Conservation (phyloP, 176 grass and related monocot species). For the Oryza meridionalis region DNA sequence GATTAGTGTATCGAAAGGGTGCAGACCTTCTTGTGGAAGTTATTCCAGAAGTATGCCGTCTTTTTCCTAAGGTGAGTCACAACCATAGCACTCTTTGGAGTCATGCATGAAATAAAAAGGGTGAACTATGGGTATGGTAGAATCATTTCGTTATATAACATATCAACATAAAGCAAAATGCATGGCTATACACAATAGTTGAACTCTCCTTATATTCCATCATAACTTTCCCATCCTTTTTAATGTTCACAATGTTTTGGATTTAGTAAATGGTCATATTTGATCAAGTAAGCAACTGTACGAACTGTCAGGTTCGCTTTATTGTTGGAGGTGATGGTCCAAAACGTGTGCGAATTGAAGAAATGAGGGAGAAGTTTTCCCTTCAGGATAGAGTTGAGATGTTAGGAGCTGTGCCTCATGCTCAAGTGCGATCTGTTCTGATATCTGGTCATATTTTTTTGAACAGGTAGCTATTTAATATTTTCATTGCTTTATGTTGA, state of each 20-base stretch:
- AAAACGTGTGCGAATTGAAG: conserved; percentile 90
- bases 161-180: background rate
- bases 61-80: conserved; percentile 84
- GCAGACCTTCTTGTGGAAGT: conserved; percentile 96
- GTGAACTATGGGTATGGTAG: background rate
- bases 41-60: conserved; percentile 89
- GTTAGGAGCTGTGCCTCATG: conserved; percentile 95
- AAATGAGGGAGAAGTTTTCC: conserved; percentile 97
- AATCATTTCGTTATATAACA: conserved; percentile 7
- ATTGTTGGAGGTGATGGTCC: conserved; percentile 96
- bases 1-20: conserved; percentile 93
- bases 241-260: conserved; percentile 16
- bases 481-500: background rate
- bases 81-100: conserved; percentile 15
- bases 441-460: conserved; percentile 98
- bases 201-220: background rate
- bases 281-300: conserved; percentile 1
- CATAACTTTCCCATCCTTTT: background rate
- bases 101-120: background rate
- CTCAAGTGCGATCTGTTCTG: conserved; percentile 89
- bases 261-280: conserved; percentile 3
- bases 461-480: conserved; percentile 66
- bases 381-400: conserved; percentile 96
- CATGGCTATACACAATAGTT: background rate
- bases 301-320: conserved; percentile 67